Evolutionary conservation across 371 early-diverging fungal genomes (phyloP), one percentile per base, ranked within the genome.

Genomic region (Parasitella parasitica): DNA sequence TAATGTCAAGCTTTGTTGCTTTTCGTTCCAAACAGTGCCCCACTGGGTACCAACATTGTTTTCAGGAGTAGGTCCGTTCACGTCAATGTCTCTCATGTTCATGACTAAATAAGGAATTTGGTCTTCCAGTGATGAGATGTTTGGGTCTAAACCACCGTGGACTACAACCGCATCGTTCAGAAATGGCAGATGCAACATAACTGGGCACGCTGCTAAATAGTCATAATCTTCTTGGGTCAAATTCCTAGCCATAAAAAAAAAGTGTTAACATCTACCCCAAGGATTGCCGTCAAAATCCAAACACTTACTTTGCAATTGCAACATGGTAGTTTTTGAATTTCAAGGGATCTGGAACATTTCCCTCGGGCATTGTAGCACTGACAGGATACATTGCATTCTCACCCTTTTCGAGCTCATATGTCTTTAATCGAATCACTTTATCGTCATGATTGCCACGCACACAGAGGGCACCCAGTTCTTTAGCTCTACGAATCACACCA

Each of bases 381-480:
- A 32, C 36, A 8, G 71, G 63, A 13, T 66, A 38, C 70, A 70
- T 69, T 3, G 75, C 59, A 34, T 59, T 50, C 12, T 26, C 34
- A 4, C 80, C 80, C 18, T 68, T 66, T 46, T 61, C 16, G 13
- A 66, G 48, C 38, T 75, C 64, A 57, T 74, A 89, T 16, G 83
- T 80, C 59, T 79, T 80, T 75, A 88, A 84, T 3, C 87, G 78
- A 9, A 91, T 49, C 3, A 89, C 83, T 50, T 83, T 78, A 64
- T 91, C 90, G 48, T 91, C 92, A 50, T 91, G 91, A 59, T 91
- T 91, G n/a, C 92, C 92, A 9, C 91, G 84, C 3, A 88, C 88
- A 68, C 87, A 83, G 52, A 80, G 63, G 9, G 86, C 86, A 15
- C 76, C 76, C 5, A 89, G 38, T 22, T 80, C 61, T 27, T 71